Percentiles rank a stretch among this genome's conserved stretches.
phyloP scores from a whole-genome alignment of 176 grass and related monocot species.

The Oryza glumipatula region DNA sequence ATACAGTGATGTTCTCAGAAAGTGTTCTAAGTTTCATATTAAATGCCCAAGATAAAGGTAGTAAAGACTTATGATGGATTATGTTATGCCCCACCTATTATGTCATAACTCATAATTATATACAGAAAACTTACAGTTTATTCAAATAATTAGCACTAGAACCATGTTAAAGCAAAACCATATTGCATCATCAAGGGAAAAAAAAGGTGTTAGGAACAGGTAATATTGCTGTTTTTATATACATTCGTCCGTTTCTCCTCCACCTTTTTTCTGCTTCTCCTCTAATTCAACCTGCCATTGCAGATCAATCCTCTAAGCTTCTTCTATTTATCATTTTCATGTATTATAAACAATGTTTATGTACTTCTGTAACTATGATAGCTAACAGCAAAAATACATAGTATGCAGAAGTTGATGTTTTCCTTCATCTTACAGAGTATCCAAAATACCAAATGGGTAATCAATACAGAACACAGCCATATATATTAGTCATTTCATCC shows the following conservation, averaged over 20 bases:
- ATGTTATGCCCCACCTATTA: neutral
- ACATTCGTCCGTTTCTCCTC: neutral
- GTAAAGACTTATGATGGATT: conserved; percentile 12
- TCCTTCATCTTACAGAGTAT: conserved; percentile 9
- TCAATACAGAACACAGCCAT: too few species aligned
- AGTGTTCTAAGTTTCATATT: neutral
- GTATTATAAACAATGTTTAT: neutral
- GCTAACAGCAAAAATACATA: neutral
- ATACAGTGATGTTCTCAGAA: neutral
- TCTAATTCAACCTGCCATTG: neutral
- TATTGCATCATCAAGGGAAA: neutral
- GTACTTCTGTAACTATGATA: neutral
- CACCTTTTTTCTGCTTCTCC: neutral
- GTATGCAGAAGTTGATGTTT: neutral
- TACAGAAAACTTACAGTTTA: conserved; percentile 3
- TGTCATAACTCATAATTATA: conserved; percentile 2
- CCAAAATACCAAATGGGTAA: neutral
- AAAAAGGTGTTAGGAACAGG: neutral
- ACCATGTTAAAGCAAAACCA: conserved; percentile 13
- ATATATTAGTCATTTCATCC: neutral
- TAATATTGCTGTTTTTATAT: neutral
- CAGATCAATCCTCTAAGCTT: neutral
- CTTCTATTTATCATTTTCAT: neutral
- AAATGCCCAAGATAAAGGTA: conserved; percentile 19
- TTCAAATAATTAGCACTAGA: neutral